phyloP scores from a whole-genome alignment of 495 filamentous ascomycete species.

The Neurospora sp. region DNA sequence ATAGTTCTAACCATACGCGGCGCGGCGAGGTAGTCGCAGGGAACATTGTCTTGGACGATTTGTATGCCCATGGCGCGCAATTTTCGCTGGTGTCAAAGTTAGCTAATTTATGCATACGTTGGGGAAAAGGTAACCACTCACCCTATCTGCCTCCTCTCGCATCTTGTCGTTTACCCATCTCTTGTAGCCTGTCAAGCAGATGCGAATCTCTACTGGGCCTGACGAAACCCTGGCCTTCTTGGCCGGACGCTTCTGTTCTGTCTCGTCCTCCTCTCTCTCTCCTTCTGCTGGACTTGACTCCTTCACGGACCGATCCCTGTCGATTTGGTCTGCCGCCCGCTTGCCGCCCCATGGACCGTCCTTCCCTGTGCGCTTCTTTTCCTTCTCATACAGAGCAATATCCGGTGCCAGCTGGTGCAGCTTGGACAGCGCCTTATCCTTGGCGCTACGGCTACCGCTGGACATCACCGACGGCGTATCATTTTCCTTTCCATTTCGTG shows the following conservation, averaged over 20 bases:
- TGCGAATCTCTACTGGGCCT: constrained; percentile 52
- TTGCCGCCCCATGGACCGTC: constrained; percentile 73
- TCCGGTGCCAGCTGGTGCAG: constrained; percentile 71
- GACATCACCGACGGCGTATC: constrained; percentile 59
- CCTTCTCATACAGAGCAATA: constrained; percentile 84
- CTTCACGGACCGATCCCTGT: constrained; percentile 32
- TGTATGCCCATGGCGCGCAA: constrained; percentile 76
- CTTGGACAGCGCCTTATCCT: constrained; percentile 65
- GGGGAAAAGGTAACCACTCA: constrained; percentile 31
- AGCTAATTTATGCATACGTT: constrained; percentile 4
- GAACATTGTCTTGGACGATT: constrained; percentile 61
- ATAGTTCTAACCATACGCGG: constrained; percentile 77
- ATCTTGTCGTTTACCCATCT: constrained; percentile 58
- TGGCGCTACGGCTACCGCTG: constrained; percentile 74
- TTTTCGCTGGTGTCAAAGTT: constrained; percentile 48
- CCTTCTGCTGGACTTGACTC: constrained; percentile 21
- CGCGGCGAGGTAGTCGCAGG: constrained; percentile 78
- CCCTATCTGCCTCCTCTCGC: constrained; percentile 70
- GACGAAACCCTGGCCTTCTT: constrained; percentile 55
- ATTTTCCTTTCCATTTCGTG: constrained; percentile 64
- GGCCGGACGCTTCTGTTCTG: constrained; percentile 36
- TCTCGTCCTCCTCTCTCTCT: constrained; percentile 35
- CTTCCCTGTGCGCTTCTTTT: constrained; percentile 64
- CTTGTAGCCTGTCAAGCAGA: constrained; percentile 71
- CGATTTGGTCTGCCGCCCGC: constrained; percentile 46